Evolutionary conservation across 306 rosid genomes (phyloP).

Genomic region (Prunus salicina): DNA sequence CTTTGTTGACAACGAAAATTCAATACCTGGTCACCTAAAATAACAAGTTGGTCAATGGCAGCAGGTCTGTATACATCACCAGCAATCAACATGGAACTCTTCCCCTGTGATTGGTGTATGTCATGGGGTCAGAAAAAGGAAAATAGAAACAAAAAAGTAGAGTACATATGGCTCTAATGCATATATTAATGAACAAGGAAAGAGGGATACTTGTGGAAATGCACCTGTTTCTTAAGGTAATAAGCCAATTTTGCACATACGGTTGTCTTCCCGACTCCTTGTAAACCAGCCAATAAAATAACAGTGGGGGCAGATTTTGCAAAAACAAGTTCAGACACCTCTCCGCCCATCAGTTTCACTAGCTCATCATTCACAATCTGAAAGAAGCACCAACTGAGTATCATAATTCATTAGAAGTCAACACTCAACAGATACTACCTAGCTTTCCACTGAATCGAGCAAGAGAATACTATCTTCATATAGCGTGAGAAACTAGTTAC

Average conservation of each 20-base stretch:
- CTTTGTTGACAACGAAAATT: constrained; percentile 7
- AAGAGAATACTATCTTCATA: not conserved
- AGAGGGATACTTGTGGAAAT: constrained; percentile 20
- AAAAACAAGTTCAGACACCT: constrained; percentile 79
- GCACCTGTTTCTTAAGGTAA: constrained; percentile 91
- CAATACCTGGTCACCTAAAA: constrained; percentile 88
- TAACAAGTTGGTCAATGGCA: constrained; percentile 93
- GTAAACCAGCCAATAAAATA: constrained; percentile 92
- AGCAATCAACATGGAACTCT: constrained; percentile 93
- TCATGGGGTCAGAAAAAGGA: constrained; percentile 20
- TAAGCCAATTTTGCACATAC: constrained; percentile 90
- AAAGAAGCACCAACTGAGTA: constrained; percentile 25
- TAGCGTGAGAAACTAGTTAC: constrained; percentile 19
- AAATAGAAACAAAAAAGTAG: not conserved
- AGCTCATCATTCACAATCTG: constrained; percentile 95
- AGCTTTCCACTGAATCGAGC: not conserved
- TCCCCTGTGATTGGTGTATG: constrained; percentile 60
- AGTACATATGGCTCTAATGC: not conserved
- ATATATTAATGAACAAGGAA: constrained; percentile 10
- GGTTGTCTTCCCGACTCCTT: constrained; percentile 99
- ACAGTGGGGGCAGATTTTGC: constrained; percentile 80
- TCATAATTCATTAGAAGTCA: constrained; percentile 8
- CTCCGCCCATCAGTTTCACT: constrained; percentile 96
- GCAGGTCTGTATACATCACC: constrained; percentile 99
- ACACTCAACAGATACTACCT: constrained; percentile 15